Base-by-base conservation (phyloP, 148 eudicot genomes). In the Heliosperma pusillum region DNA sequence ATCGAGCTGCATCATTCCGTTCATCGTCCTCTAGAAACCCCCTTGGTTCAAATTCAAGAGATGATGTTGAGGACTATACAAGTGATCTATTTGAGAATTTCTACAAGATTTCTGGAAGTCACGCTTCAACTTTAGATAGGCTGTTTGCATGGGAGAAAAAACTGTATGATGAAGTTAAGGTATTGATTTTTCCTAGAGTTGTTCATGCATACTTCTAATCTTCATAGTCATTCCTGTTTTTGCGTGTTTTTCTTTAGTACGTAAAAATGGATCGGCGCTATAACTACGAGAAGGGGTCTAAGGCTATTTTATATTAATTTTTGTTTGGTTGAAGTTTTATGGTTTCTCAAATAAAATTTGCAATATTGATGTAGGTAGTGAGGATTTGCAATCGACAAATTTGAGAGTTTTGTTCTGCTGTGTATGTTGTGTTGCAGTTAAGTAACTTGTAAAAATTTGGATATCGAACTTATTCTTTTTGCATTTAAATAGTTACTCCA, bases 91-190 rank as follows among this genome's bases (percentile, higher is more conserved):
- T 90, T 76, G 96, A 90, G 68, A 83, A 83, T 81, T 85, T 85
- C 68, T 85, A 85, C 82, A 90, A 85, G 97, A 80, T 76, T 77
- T 89, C 97, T 17, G 96, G 97, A 69, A 90, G 97, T 74, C 98
- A 94, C 79, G 98, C 97, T 66, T 94, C 98, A 75, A 94, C 97
- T 17, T 76, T 94, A 59, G 98, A 94, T 82, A 87, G 98, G 80
- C 82, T 94, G 62, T 86, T 85, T 66, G 98, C 97, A 47, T 94
- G 98, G 98, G 98, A 94, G 86, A 89, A 80, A 82, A 94, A 91
- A 84, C 91, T 94, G 27, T 89, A 90, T 70, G 98, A 94, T 71
- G 98, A 94, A 85, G 97, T 94, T 44, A 94, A 94, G 97, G 98
- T 94, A 91, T 22, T 82, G 72, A 60, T 15, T 67, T 12, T 25